These are phyloP conservation scores for Entonaema liquescens DNA, from an alignment of 495 filamentous ascomycete species.

Conservation along the genomic window DNA sequence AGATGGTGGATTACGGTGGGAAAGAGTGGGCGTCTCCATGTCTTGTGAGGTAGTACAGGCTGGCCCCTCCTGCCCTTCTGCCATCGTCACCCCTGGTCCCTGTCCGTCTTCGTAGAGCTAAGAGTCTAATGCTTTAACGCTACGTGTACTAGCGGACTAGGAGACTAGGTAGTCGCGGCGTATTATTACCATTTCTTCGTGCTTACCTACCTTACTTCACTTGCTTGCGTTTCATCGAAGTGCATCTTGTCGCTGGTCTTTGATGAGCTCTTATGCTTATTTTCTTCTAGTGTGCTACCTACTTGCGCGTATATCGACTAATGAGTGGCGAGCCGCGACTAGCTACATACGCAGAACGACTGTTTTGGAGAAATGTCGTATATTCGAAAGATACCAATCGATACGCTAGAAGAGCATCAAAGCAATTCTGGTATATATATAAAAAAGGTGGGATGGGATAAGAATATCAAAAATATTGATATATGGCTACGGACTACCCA, in stretches of 20 bases:
- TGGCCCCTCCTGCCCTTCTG: constrained; percentile 9
- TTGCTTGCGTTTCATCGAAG: constrained; percentile 11
- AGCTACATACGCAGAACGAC: background rate
- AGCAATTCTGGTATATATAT: constrained; percentile 1
- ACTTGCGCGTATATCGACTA: constrained; percentile 11
- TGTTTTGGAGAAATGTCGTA: background rate
- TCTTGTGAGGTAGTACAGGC: constrained; percentile 22
- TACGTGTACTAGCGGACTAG: constrained; percentile 33
- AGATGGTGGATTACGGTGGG: constrained; percentile 27
- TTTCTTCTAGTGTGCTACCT: constrained; percentile 1
- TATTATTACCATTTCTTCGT: constrained; percentile 22
- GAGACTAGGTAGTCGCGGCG: background rate
- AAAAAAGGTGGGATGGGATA: constrained; percentile 8
- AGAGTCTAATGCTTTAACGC: constrained; percentile 31
- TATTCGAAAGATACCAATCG: background rate
- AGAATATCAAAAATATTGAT: constrained; percentile 3
- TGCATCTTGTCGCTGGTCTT: background rate
- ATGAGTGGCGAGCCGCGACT: background rate
- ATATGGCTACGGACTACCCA: constrained; percentile 4
- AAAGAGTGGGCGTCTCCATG: constrained; percentile 4
- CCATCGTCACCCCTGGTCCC: constrained; percentile 17
- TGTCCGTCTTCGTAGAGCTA: constrained; percentile 27
- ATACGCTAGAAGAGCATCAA: background rate
- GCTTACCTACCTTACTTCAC: background rate
- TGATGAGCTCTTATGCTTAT: constrained; percentile 5